Conservation (phyloP, 768 basidiomycete species). For the Hericium rajendrae region DNA sequence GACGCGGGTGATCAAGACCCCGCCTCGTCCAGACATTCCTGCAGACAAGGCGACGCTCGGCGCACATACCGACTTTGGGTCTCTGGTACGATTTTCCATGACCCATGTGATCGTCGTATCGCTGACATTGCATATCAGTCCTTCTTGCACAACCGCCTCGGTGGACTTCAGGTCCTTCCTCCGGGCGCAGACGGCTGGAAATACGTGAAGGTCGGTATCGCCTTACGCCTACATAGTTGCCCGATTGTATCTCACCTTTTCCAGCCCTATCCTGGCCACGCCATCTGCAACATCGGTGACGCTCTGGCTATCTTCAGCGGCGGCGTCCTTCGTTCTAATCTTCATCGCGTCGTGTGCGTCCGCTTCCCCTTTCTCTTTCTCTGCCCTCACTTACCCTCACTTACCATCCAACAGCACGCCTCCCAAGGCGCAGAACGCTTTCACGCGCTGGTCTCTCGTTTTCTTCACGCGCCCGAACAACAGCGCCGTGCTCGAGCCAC, state of each 20-base stretch:
- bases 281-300: slow-evolving; percentile 25
- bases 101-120: neutral
- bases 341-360: slow-evolving; percentile 49
- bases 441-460: slow-evolving; percentile 57
- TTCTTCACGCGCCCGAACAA: slow-evolving; percentile 60
- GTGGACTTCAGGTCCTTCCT: slow-evolving; percentile 59
- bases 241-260: slow-evolving; percentile 25
- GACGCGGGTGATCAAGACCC: slow-evolving; percentile 17
- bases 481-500: slow-evolving; percentile 37
- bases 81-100: slow-evolving; percentile 26
- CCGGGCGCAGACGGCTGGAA: slow-evolving; percentile 56
- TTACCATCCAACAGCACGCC: slow-evolving; percentile 28
- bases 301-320: slow-evolving; percentile 23
- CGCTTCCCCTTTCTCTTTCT: slow-evolving; percentile 2
- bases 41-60: slow-evolving; percentile 2
- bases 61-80: slow-evolving; percentile 11
- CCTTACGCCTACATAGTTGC: neutral
- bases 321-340: slow-evolving; percentile 22
- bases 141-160: slow-evolving; percentile 58
- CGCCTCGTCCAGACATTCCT: neutral
- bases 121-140: slow-evolving; percentile 14
- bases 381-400: neutral
- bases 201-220: slow-evolving; percentile 45
- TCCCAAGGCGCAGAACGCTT: slow-evolving; percentile 42
- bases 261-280: slow-evolving; percentile 22